Evolutionary conservation across 345 rosid genomes (phyloP).

Genomic region (Crucihimalaya himalaica): DNA sequence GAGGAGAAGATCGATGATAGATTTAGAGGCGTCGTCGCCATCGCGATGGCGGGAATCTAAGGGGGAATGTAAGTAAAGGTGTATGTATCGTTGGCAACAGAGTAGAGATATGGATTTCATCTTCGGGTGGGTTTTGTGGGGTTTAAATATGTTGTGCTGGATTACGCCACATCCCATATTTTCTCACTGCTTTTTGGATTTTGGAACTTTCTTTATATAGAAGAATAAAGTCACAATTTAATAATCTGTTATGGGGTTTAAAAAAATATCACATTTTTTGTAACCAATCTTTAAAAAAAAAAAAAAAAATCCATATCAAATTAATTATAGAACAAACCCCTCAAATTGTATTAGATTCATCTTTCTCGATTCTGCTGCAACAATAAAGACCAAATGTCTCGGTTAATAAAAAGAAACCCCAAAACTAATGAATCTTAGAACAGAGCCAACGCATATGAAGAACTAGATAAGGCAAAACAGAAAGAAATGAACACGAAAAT

Average conservation of each 20-base stretch:
- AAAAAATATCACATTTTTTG: no score
- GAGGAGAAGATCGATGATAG: conserved; percentile 46
- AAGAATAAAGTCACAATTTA: not conserved
- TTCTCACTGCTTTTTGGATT: conserved; percentile 17
- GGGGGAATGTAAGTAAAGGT: conserved; percentile 28
- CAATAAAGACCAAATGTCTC: conserved; percentile 8
- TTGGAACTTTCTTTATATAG: not conserved
- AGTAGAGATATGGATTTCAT: conserved; percentile 12
- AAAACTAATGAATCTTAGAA: conserved; percentile 6
- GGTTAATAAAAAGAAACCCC: not conserved
- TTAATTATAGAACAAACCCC: not conserved
- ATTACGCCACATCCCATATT: conserved; percentile 25
- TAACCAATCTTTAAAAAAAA: not conserved
- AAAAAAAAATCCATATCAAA: not conserved
- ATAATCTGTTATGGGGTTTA: not conserved
- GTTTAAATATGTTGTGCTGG: conserved; percentile 29
- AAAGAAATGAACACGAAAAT: conserved; percentile 29
- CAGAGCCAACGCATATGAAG: conserved; percentile 1
- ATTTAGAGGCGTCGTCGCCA: conserved; percentile 40
- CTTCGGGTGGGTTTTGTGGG: conserved; percentile 33
- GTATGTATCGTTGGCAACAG: conserved; percentile 32
- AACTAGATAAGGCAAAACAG: conserved; percentile 9
- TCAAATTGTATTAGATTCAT: not conserved
- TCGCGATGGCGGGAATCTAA: not conserved
- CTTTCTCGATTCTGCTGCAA: not conserved